phyloP scores from a whole-genome alignment of 202 grass and related monocot genomes.

The Panicum virgatum region DNA sequence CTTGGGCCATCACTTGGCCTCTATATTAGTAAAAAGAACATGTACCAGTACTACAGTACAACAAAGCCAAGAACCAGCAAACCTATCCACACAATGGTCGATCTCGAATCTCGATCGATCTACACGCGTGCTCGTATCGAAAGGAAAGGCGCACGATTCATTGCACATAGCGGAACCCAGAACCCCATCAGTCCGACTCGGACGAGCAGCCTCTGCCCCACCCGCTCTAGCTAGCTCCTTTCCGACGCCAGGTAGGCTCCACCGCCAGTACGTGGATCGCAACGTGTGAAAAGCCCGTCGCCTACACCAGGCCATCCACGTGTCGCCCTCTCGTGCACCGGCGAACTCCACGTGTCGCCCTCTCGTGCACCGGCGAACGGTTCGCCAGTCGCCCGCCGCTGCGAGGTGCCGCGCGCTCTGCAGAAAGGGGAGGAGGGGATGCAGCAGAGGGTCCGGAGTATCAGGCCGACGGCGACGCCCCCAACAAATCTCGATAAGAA shows the following conservation, averaged over 20 bases:
- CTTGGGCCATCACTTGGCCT: too few relatives aligned
- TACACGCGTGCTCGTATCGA: background rate
- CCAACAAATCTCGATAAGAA: conserved; percentile 12
- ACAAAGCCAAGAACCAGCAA: background rate
- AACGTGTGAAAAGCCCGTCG: background rate
- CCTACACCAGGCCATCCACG: background rate
- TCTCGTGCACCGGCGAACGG: background rate
- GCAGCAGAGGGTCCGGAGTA: conserved; percentile 1
- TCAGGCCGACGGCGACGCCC: background rate
- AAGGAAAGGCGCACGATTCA: background rate
- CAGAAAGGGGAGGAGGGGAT: conserved; percentile 12
- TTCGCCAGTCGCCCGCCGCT: background rate
- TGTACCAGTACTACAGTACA: background rate
- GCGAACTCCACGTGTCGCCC: conserved; percentile 18
- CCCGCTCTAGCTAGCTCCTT: background rate
- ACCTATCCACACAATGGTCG: background rate
- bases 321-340: background rate
- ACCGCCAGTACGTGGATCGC: conserved; percentile 24
- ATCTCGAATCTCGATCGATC: background rate
- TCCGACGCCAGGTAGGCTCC: conserved; percentile 34
- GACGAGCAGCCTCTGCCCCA: background rate
- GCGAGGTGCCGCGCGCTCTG: background rate
- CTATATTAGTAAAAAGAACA: too few relatives aligned
- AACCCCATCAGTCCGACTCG: conserved; percentile 26
- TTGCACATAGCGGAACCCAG: conserved; percentile 18